Percentiles rank a stretch among this genome's conserved stretches.
Evolutionary conservation across 306 rosid species (phyloP).

Genomic region (Lupinus albus): DNA sequence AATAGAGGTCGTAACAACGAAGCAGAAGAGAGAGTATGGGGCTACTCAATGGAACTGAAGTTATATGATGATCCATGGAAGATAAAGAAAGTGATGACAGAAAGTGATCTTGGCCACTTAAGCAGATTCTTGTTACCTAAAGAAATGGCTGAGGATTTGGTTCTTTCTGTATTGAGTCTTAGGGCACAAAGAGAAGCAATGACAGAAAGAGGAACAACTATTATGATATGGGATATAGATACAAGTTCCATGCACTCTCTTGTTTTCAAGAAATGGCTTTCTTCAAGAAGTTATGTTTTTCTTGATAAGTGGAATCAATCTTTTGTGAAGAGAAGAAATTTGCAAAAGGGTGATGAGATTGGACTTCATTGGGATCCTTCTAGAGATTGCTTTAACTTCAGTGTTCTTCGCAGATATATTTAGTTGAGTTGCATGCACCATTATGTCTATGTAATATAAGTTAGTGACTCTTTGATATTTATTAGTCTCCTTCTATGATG

Average conservation of each 20-base stretch:
- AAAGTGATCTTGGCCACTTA: not conserved
- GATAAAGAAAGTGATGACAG: not conserved
- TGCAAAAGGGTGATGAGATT: slow-evolving; percentile 1
- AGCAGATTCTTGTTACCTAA: not conserved
- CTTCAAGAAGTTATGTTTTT: not conserved
- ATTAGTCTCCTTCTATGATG: no score
- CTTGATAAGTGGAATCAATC: not conserved
- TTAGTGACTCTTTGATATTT: no score
- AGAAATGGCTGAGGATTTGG: not conserved
- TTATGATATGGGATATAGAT: not conserved
- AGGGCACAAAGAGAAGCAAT: not conserved
- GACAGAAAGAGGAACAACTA: not conserved
- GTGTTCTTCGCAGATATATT: not conserved
- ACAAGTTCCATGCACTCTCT: not conserved
- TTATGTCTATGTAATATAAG: no score
- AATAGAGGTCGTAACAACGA: not conserved
- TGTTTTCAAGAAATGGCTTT: not conserved
- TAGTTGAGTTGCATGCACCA: no score
- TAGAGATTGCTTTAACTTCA: not conserved
- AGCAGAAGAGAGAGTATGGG: not conserved
- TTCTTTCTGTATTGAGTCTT: not conserved
- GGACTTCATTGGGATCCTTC: not conserved
- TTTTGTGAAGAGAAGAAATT: not conserved
- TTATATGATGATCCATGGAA: slow-evolving; percentile 5
- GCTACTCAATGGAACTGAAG: not conserved